Evolutionary conservation across 805 yeast species (phyloP), one percentile per base, ranked within the genome.

Genomic region (Candida ortonii): DNA sequence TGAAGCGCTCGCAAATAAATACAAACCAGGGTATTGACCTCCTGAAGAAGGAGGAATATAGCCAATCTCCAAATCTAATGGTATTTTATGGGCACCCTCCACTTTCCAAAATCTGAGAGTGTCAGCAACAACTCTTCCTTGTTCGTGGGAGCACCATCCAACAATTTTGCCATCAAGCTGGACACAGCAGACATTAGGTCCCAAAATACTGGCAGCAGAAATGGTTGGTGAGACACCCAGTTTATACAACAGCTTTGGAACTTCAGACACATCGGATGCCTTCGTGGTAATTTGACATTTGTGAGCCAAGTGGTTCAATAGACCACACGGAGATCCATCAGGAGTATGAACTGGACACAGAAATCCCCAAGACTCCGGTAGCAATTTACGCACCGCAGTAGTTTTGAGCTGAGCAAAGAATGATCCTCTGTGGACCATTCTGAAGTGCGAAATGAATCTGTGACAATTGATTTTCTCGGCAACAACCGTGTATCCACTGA

Each of bases 371-470:
- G 96, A 85, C 62, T 93, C 98, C 1, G 98, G 98, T 39, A 93
- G 73, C 52, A 93, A 70, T 62, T 93, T 93, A 70, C 98, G 80
- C 30, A 93, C 98, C 1, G 97, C 84, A 16, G 98, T 93, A 25
- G 98, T 93, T 61, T 93, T 93, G 66, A 93, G 74, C 62, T 90
- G 96, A 28, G 98, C 97, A 61, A 93, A 93, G 80, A 93, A 93
- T 47, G 97, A 87, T 64, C 98, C 98, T 78, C 98, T 84, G 65
- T 93, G 98, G 34, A 93, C 97, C 98, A 93, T 93, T 67, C 98
- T 73, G 75, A 93, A 93, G 70, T 93, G 98, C n/a, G 97, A 81
- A 46, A 93, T 80, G 68, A 93, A 93, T 58, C 98, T 83, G 64
- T 93, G 84, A 73, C 88, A 93, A 61, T 93, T 93, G 64, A 93